Evolutionary conservation across 2,329 filamentous ascomycete species (phyloP), one percentile per base, ranked within the genome.

Genomic region (Aspergillus awamori): DNA sequence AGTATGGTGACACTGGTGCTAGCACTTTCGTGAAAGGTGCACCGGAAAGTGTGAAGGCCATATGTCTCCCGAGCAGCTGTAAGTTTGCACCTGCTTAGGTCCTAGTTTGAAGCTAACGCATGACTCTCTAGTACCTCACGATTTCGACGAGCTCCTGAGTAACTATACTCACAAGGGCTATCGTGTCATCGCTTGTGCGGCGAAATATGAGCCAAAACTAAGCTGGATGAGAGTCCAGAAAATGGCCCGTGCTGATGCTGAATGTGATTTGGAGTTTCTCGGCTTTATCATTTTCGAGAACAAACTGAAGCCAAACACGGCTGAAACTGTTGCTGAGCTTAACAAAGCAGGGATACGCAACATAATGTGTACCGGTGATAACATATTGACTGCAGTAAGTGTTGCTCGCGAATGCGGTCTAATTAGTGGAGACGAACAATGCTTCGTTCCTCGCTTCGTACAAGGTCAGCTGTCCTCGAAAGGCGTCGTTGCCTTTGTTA

Each of bases 271-370:
- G 10, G 87, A 94, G 49, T 98, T 99, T 72, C 85, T 93, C 38
- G 95, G 95, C 5, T 99, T 99, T 78, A 98, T 99, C 72, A 89
- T 99, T 57, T 99, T 99, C 69, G 95, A 99, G 79, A 99, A 99
- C 80, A 99, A 99, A 78, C 81, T 99, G 63, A 99, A 99, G 76
- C 89, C 91, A 1, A 93, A 87, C 20, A 97, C 94, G 0, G 85
- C 91, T 1, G 85, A 84, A 1, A 90, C 97, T 36, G 86, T 99
- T 26, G 85, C 90, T 59, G 93, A 98, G 77, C 84, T 99, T 3
- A 84, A 87, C 33, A 83, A 89, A 56, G 94, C 96, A 7, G 90
- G 90, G 59, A 97, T 99, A 67, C 87, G 92, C 38, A 89, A 90
- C 28, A 88, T 97, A 55, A 99, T 99, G 95, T 96, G 96, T 64